phyloP scores from a whole-genome alignment of 441 rosid genomes.

The Manihot esculenta region DNA sequence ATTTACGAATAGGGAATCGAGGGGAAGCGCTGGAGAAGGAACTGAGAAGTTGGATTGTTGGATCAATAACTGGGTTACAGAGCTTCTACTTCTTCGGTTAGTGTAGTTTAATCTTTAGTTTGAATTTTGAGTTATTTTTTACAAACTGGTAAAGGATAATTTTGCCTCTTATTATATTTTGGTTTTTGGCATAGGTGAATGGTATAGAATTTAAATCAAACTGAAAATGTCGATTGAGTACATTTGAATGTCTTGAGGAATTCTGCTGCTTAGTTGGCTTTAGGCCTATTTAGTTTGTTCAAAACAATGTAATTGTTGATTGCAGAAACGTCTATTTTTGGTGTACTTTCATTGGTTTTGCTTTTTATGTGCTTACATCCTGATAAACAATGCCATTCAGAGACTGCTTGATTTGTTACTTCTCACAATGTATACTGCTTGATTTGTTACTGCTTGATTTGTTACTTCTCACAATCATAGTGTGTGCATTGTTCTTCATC shows the following conservation, averaged over 20 bases:
- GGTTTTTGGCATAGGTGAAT: no score
- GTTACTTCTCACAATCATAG: no score
- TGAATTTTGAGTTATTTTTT: background rate
- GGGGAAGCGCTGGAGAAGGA: conserved; percentile 38
- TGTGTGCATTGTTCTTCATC: no score
- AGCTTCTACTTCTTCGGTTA: conserved; percentile 50
- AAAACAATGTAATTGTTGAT: background rate
- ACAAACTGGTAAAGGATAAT: no score
- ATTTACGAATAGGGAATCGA: conserved; percentile 21
- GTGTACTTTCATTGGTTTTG: background rate
- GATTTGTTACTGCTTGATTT: no score
- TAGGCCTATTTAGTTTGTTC: background rate
- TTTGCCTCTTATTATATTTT: no score
- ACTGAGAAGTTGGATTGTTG: conserved; percentile 44
- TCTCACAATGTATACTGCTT: no score
- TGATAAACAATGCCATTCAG: conserved; percentile 30
- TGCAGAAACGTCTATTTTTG: background rate
- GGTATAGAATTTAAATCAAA: no score
- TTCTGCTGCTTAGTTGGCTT: background rate
- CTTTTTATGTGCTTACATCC: conserved; percentile 4
- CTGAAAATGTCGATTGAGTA: background rate
- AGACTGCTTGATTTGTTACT: conserved; percentile 26
- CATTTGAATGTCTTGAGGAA: background rate
- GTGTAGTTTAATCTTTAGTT: conserved; percentile 20
- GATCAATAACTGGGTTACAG: conserved; percentile 40